Conservation (phyloP, 352 stramenopile species). For the Aphanomyces invadans region DNA sequence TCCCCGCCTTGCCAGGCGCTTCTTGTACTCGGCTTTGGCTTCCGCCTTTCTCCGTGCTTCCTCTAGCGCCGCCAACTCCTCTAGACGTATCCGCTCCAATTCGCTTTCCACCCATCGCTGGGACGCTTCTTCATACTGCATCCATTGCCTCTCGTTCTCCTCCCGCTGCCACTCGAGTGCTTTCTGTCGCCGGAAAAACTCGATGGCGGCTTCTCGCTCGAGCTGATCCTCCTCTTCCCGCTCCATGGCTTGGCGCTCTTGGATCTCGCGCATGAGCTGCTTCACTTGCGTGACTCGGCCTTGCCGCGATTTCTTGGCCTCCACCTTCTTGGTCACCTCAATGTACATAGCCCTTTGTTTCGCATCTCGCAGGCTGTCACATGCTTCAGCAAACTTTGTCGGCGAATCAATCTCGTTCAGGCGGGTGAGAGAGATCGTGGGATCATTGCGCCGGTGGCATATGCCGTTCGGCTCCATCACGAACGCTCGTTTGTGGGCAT, state of each 20-base stretch:
- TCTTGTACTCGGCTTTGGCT: conserved; percentile 45
- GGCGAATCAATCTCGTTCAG: conserved; percentile 22
- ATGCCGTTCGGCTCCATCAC: conserved; percentile 9
- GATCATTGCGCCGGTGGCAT: conserved; percentile 6
- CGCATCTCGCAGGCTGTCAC: conserved; percentile 8
- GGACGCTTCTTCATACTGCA: conserved; percentile 68
- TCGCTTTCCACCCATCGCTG: conserved; percentile 50
- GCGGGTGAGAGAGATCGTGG: not conserved
- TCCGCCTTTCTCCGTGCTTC: conserved; percentile 36
- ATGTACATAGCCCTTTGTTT: not conserved
- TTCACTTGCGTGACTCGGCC: conserved; percentile 17
- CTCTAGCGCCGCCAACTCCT: conserved; percentile 35
- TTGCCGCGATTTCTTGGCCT: not conserved
- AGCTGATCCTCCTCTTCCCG: conserved; percentile 52
- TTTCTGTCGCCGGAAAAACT: conserved; percentile 31
- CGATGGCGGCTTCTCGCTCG: conserved; percentile 40
- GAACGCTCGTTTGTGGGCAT: not conserved
- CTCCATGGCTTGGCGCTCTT: conserved; percentile 50
- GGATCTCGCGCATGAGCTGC: conserved; percentile 54
- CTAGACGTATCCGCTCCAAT: conserved; percentile 37
- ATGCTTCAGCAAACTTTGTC: not conserved
- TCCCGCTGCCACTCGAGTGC: conserved; percentile 39
- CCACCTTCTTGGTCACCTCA: not conserved
- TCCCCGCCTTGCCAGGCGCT: conserved; percentile 44
- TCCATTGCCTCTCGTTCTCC: conserved; percentile 42